Evolutionary conservation across 129 eudicot species (phyloP), one percentile per base, ranked within the genome.

Genomic region (Centrapalus pauciflorus): DNA sequence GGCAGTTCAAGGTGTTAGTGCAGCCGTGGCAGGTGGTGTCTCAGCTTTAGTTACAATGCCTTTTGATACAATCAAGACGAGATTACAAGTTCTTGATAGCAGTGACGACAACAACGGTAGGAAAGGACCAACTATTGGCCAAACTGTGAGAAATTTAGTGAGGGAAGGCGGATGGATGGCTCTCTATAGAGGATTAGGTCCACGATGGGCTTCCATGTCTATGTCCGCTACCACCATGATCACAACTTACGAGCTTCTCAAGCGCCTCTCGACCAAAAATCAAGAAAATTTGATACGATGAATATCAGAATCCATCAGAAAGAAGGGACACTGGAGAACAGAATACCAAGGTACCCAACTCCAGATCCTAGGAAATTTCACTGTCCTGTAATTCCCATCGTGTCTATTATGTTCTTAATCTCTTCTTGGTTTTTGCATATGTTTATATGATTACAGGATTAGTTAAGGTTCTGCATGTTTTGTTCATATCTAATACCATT

Each of bases 141-240:
- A 88, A 61, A 88, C 93, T 0, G 79, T 80, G 24, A 77, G 96
- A 74, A 85, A 69, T 73, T 69, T 85, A 69, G 80, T 88, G 2
- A 73, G 75, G 64, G 96, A 88, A 48, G 96, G 93, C 64, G 93
- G 96, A 28, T 88, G 89, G 93, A 77, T 76, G 77, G 96, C 92
- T 61, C 78, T 89, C 5, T 88, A 85, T 63, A 76, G 89, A 75
- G 96, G 96, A 4, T 67, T 88, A 54, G 89, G 92, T 48, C 96
- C 96, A 0, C 67, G 96, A 4, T 86, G 93, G 76, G 93, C 87
- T 24, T 88, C 96, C 5, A 88, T 88, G 96, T 88, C 96, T 14
- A 76, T 88, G 85, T 88, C 96, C 11, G 96, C 96, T 25, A 85
- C 96, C 23, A 82, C 93, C 41, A 85, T 88, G 96, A 88, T 88